Evolutionary conservation across 2,329 filamentous ascomycete species (phyloP).

Genomic region (Chaetomium sp.): DNA sequence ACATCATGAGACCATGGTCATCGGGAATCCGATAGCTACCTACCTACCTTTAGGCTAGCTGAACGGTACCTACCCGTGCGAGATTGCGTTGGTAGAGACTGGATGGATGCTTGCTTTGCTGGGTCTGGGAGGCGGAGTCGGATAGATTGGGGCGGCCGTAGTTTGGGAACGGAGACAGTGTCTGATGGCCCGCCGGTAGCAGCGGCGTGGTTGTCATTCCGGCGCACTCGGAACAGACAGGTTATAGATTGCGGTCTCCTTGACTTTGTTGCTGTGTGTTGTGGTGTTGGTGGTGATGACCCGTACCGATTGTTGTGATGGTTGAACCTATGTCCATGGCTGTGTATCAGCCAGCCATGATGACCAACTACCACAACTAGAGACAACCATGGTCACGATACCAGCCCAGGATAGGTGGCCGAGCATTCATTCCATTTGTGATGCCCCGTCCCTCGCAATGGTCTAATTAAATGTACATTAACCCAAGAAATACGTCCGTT

Average conservation of each 20-base stretch:
- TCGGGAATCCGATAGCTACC: background rate
- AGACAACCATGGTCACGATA: background rate
- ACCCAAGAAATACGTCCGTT: background rate
- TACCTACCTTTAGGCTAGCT: background rate
- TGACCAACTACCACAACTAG: background rate
- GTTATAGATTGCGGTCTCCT: conserved; percentile 7
- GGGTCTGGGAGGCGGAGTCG: conserved; percentile 17
- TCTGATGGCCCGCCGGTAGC: background rate
- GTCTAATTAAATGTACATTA: background rate
- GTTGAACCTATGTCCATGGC: background rate
- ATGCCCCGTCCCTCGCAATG: background rate
- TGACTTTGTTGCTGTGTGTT: background rate
- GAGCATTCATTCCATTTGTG: background rate
- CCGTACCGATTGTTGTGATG: background rate
- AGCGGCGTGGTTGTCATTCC: background rate
- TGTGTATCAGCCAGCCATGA: background rate
- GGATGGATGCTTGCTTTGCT: conserved; percentile 9
- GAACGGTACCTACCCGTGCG: background rate
- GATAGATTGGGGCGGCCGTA: conserved; percentile 3
- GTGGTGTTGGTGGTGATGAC: background rate
- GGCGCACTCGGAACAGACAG: conserved; percentile 10
- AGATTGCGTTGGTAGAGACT: background rate
- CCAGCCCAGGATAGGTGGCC: background rate
- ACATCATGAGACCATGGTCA: conserved; percentile 11
- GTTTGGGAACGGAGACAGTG: background rate